Evolutionary conservation across 768 basidiomycete species (phyloP).

Genomic region (Russula olivacea): DNA sequence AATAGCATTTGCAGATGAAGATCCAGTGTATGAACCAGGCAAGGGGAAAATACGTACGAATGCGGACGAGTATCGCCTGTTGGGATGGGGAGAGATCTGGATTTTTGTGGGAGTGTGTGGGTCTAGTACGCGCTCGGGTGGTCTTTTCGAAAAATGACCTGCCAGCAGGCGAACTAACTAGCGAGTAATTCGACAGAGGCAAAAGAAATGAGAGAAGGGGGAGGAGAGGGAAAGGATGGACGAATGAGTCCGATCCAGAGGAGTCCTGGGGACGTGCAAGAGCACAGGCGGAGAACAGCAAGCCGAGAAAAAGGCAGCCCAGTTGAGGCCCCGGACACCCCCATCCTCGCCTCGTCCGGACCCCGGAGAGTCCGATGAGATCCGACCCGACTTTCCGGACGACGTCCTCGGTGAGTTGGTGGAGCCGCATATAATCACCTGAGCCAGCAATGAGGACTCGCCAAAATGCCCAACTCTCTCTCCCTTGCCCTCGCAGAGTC

Average conservation of each 20-base stretch:
- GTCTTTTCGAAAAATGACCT: conserved; percentile 28
- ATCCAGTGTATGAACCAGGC: neutral
- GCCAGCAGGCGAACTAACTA: conserved; percentile 28
- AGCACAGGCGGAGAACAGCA: neutral
- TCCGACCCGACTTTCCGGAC: neutral
- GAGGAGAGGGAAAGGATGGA: conserved; percentile 20
- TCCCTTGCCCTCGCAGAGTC: conserved; percentile 48
- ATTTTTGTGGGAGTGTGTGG: conserved; percentile 19
- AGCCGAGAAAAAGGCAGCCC: neutral
- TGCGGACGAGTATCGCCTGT: conserved; percentile 22
- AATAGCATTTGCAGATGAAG: neutral
- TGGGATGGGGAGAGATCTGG: conserved; percentile 20
- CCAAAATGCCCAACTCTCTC: conserved; percentile 28
- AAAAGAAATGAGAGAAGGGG: conserved; percentile 6
- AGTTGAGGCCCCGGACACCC: neutral
- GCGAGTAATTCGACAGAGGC: conserved; percentile 25
- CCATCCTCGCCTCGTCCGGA: neutral
- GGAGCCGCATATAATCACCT: neutral
- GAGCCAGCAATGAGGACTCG: neutral
- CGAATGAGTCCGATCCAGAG: conserved; percentile 25
- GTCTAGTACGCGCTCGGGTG: conserved; percentile 21
- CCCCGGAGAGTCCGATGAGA: neutral
- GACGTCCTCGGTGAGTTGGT: too few relatives aligned
- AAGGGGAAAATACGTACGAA: conserved; percentile 20
- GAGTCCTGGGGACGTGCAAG: conserved; percentile 24